Evolutionary conservation across 768 basidiomycete genomes (phyloP), one percentile per base, ranked within the genome.

Genomic region (Kwoniella newhampshirensis): DNA sequence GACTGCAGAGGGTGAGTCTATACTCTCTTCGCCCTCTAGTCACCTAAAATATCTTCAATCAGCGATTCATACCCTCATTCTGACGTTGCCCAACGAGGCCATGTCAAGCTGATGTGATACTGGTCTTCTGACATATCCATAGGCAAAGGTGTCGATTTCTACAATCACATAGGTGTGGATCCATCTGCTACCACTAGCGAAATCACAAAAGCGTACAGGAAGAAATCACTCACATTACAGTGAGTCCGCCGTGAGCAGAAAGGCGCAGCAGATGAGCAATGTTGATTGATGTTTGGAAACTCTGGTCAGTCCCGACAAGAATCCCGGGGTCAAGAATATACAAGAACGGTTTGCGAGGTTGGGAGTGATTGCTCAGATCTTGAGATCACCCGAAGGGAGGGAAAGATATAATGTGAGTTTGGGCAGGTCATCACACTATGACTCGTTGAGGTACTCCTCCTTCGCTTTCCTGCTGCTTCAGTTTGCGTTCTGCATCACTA

Each of bases 101-200:
- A n/a, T n/a, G n/a, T n/a, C n/a, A n/a, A n/a, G n/a, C n/a, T 21
- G 37, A 13, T 32, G 21, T 60, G 43, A 61, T 15, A 13, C 44
- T 15, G 27, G 23, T 44, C 40, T 11, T 25, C 42, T 32, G 32
- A 11, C 17, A 9, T 23, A 2, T 18, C 46, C 48, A 13, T 66
- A 86, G 86, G 87, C 59, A 92, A 88, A 73, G 90, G 87, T 28
- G 90, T 87, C n/a, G 89, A 86, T 0, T 99, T 98, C 79, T 99
- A 99, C 79, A 89, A 90, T 11, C 94, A 88, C 86, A 79, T 99
- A 41, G 87, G 88, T 56, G 83, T 96, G 1, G 79, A 89, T 2
- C 77, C 85, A 3, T 84, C 85, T 0, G 93, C 92, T 2, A 52
- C 62, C 3, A 51, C 57, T 4, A 60, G 81, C 25, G 89, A 94